Evolutionary conservation across 2,329 filamentous ascomycete genomes (phyloP), one percentile per base, ranked within the genome.

Genomic region (Fusarium praegraminearum): DNA sequence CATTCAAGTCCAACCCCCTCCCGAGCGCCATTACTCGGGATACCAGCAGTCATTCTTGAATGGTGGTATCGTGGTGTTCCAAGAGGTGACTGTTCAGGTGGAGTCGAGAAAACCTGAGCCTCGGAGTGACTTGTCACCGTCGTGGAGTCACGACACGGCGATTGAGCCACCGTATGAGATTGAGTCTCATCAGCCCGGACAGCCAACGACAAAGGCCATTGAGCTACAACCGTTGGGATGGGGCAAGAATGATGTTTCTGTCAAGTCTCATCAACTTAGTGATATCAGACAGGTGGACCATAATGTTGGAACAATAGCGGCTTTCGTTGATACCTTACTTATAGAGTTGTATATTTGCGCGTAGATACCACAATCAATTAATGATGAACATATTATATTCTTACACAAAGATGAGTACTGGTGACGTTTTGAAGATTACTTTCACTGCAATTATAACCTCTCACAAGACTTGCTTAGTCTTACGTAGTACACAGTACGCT

Each of bases 231-330:
- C 62, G 3, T 52, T 30, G 5, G 62, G 62, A 7, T 47, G 60
- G 46, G 62, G 62, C 2, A 65, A 36, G 18, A 65, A 46, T 3
- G 62, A 65, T 36, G 62, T 65, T 20, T 65, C 53, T 13, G 62
- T 65, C 7, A 40, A 59, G 32, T 65, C 62, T 24, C 60, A 62
- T 13, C 41, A 41, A 13, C 11, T 43, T 16, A 41, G 58, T 10
- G 57, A 51, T 22, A 22, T 41, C 1, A 18, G 24, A 3, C 53
- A 22, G 1, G 8, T 7, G 2, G 60, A 65, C 18, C 30, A 24
- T 4, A 30, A 47, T 7, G 43, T 65, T 7, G 58, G 41, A 7
- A 65, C 60, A 15, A 59, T 65, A 32, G 46, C 60, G 3, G 46
- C 46, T 24, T 58, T 65, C 13, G 33, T 65, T 35, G 46, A 65